Evolutionary conservation across 371 early-diverging fungal genomes (phyloP).

Genomic region (Smittium mucronatum): DNA sequence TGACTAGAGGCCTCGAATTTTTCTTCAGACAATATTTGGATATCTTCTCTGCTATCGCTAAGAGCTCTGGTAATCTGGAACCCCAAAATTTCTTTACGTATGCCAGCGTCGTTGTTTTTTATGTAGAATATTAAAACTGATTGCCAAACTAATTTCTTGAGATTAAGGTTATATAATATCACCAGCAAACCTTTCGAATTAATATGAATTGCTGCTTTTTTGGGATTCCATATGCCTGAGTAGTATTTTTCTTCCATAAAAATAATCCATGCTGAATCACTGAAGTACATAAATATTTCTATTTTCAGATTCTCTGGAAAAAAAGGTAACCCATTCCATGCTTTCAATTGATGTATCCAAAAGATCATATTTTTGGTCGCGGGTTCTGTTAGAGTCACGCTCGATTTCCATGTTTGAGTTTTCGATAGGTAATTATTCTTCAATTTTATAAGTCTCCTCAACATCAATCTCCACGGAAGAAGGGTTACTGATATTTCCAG

Average conservation of each 20-base stretch:
- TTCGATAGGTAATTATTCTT: not conserved
- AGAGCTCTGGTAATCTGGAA: too few relatives aligned
- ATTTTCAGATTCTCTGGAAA: not conserved
- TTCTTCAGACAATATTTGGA: too few relatives aligned
- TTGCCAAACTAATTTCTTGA: too few relatives aligned
- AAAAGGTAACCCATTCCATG: not conserved
- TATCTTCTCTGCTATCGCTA: too few relatives aligned
- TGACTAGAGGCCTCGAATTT: too few relatives aligned
- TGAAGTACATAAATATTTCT: not conserved
- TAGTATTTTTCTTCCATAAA: not conserved
- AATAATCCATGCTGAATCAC: not conserved
- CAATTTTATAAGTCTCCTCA: not conserved
- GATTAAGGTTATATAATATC: too few relatives aligned
- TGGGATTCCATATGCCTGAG: not conserved
- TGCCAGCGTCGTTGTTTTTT: too few relatives aligned
- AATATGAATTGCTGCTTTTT: too few relatives aligned
- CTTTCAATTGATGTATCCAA: not conserved
- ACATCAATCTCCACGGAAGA: not conserved
- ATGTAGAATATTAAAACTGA: too few relatives aligned
- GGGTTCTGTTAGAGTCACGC: not conserved
- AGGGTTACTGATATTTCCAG: not conserved
- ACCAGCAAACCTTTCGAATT: too few relatives aligned
- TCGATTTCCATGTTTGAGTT: not conserved
- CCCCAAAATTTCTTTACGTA: too few relatives aligned
- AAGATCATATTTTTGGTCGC: not conserved